Conservation (phyloP, 1,139 yeast species). For the Candida anutae region DNA sequence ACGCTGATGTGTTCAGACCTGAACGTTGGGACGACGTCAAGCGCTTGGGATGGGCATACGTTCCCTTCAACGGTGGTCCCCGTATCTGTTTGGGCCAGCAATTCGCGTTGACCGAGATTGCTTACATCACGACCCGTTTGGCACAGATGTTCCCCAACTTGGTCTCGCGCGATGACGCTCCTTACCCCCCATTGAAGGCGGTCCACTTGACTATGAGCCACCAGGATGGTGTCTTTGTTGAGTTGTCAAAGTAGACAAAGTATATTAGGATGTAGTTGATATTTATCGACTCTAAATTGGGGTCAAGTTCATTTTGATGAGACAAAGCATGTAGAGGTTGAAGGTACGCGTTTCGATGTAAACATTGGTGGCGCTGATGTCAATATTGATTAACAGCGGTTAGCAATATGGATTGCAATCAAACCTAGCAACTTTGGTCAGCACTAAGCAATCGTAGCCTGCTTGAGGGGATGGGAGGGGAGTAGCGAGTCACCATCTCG, state of each 20-base stretch:
- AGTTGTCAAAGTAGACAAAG: conserved; percentile 3
- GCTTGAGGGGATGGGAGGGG: no score
- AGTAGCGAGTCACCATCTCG: no score
- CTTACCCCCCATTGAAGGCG: conserved; percentile 25
- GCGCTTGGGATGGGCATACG: conserved; percentile 35
- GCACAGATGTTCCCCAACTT: conserved; percentile 27
- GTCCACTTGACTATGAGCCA: conserved; percentile 30
- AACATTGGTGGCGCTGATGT: no score
- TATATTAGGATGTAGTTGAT: no score
- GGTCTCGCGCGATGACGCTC: conserved; percentile 13
- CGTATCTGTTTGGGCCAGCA: conserved; percentile 40
- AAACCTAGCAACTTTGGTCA: no score
- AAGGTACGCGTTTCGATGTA: no score
- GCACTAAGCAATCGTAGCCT: no score
- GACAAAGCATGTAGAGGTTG: no score
- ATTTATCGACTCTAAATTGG: no score
- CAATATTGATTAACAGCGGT: no score
- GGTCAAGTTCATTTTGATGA: no score
- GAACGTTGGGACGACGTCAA: conserved; percentile 16
- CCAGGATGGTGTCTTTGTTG: conserved; percentile 19
- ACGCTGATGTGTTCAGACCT: conserved; percentile 15
- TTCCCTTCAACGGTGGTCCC: conserved; percentile 41
- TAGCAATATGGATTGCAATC: no score
- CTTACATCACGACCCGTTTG: conserved; percentile 23
- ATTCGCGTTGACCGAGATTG: conserved; percentile 39